Evolutionary conservation across 768 basidiomycete genomes (phyloP), one percentile per base, ranked within the genome.

Genomic region (Xerocomellus chrysenteron): DNA sequence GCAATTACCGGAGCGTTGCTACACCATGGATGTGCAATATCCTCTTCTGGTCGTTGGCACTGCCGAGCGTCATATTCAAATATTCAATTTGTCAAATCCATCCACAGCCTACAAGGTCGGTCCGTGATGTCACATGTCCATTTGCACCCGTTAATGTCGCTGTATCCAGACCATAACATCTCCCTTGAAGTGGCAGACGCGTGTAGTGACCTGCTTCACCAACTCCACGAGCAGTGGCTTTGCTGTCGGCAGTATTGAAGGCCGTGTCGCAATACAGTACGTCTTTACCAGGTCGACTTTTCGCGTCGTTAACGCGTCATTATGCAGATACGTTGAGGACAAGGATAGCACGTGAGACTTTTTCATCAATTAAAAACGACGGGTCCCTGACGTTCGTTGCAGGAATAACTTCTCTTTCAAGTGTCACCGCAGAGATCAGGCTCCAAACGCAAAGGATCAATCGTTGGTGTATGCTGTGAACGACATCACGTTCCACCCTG

Each of bases 221-320:
- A 81, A 86, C 5, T 81, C 85, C 16, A 43, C 73, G 9, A 82
- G 67, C 53, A 86, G 83, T 60, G 90, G 90, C 5, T 94, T 91
- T 62, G 90, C 90, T 0, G 81, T 93, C 4, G 92, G 92, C 33
- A 92, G 91, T 62, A 83, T 93, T 7, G 92, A 94, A 72, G 92
- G 96, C 24, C 83, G 96, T 56, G 93, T 98, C 3, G 95, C 94
- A 3, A 94, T 98, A 57, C 95, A 98, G 94, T 96, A 70, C 67
- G 92, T 80, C 2, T 49, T 33, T 45, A 30, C 61, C 47, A 21
- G 12, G 40, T 42, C n/a, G 35, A 49, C n/a, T 40, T 16, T 48
- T 30, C 57, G 17, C 19, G 26, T 39, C 2, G 2, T 41, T 62
- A 46, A 39, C 44, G 17, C 37, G 35, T 51, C 5, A 42, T 58